Base-by-base conservation (phyloP, 1,284 basidiomycete genomes). In the Coriolopsis trogii region DNA sequence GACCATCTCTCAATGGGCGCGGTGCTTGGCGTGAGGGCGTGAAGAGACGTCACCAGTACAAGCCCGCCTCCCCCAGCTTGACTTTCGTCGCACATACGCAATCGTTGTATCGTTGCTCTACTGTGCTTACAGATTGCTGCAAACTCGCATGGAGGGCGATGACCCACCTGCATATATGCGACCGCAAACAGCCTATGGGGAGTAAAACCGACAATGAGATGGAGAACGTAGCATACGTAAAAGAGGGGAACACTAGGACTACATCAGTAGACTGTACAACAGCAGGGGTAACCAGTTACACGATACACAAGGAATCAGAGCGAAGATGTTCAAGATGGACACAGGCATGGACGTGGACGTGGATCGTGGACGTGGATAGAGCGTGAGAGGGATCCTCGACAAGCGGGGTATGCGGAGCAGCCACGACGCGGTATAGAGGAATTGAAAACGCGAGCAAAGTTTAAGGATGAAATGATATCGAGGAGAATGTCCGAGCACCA, bases 251-350 rank as follows among this genome's bases (percentile, higher is more conserved):
- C 29, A 33, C 55, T 54, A 58, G 30, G 15, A 48, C 37, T 53
- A 58, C 56, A 58, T 25, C 26, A 41, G 33, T 31, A 41, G 36
- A 26, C n/a, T 28, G 13, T 58, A 55, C 50, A 55, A 54, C 52
- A 54, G 50, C 49, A 51, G 28, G 34, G n/a, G n/a, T n/a, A 18
- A 23, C 31, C 36, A 48, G 24, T 37, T 49, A 47, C 28, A 38
- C 16, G 33, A 53, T 44, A 58, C 43, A 47, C 18, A 48, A 6
- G 38, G 20, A 24, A n/a, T n/a, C n/a, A n/a, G n/a, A n/a, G n/a
- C n/a, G n/a, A n/a, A n/a, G n/a, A n/a, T n/a, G n/a, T n/a, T n/a
- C n/a, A n/a, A n/a, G n/a, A n/a, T n/a, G n/a, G n/a, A n/a, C n/a
- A n/a, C n/a, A n/a, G n/a, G 23, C 28, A 46, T 16, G 31, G 24